Evolutionary conservation across 108 stramenopile genomes (phyloP), one percentile per base, ranked within the genome.

Genomic region (Fragilariopsis cylindrus): DNA sequence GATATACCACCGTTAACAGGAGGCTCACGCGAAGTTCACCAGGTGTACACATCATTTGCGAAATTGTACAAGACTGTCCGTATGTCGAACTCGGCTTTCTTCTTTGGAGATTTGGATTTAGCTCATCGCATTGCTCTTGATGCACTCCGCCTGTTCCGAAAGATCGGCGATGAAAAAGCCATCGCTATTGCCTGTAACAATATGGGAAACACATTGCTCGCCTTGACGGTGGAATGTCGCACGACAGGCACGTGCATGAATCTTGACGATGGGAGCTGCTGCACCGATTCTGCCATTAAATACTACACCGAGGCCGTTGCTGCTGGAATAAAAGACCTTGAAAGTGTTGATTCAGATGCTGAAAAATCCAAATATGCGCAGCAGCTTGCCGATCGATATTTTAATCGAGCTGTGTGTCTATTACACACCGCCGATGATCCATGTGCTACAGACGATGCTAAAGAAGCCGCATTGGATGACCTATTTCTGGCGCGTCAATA

Each of bases 341-440:
- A 86, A 44, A 48, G 50, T 42, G 69, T 72, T 49, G 66, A 52
- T 48, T 50, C 54, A 7, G 75, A 69, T 48, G 73, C 62, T 13
- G 72, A 75, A 30, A 84, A 82, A 54, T 57, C 78, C 16, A 15
- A 9, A 8, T 87, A 76, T 69, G 84, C 82, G 41, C 81, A 85
- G 57, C 76, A 84, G 21, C 79, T 90, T 9, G 82, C 84, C 39
- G 85, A 90, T 62, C 72, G 89, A 21, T 76, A 81, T 53, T 90
- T 90, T 73, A 90, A 90, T 76, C 81, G 89, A 4, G 89, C 76
- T 9, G 75, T 90, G 73, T 82, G 85, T 56, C 70, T 87, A 2
- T 74, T 87, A n/a, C 46, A 72, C 13, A 77, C 72, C 30, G 57
- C 40, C n/a, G 57, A 76, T 53, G 76, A 85, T 52, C 63, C 69